These are phyloP conservation scores for Verticillium dahliae DNA, from an alignment of 2,329 filamentous ascomycete genomes.

Conservation along the genomic window DNA sequence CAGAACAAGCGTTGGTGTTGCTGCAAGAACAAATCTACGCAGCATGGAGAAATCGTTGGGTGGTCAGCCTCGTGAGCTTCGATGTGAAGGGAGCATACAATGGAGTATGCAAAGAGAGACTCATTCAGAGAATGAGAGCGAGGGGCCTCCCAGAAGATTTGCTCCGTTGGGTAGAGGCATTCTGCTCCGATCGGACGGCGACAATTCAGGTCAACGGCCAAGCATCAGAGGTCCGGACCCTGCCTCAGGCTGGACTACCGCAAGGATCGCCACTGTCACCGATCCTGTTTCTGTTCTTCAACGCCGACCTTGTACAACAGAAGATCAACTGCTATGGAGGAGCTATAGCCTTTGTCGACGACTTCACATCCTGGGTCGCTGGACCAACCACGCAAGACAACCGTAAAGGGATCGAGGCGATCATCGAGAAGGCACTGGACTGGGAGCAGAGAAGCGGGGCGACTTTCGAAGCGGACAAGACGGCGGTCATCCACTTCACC, in stretches of 20 bases:
- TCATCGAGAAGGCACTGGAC: constrained; percentile 13
- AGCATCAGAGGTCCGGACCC: constrained; percentile 5
- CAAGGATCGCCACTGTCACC: constrained; percentile 27
- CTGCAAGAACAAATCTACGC: no score
- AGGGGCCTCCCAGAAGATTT: no score
- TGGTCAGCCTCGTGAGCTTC: no score
- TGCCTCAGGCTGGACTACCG: constrained; percentile 17
- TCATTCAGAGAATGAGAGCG: no score
- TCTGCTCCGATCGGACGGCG: no score
- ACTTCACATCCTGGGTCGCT: not conserved
- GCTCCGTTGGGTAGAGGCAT: no score
- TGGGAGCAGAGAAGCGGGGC: constrained; percentile 17
- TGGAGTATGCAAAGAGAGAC: no score
- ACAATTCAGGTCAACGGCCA: constrained; percentile 9
- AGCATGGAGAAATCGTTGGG: no score
- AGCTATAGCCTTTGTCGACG: constrained; percentile 13
- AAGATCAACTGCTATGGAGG: constrained; percentile 18
- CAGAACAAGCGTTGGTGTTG: not conserved
- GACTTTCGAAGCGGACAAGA: constrained; percentile 18
- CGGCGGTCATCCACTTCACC: constrained; percentile 12
- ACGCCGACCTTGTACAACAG: constrained; percentile 17
- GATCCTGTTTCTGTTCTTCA: constrained; percentile 26
- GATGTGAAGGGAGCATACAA: no score
- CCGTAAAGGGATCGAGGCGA: constrained; percentile 12
- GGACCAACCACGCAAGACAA: constrained; percentile 3